Evolutionary conservation across 2,329 filamentous ascomycete genomes (phyloP).

Genomic region (Fusarium compactum): DNA sequence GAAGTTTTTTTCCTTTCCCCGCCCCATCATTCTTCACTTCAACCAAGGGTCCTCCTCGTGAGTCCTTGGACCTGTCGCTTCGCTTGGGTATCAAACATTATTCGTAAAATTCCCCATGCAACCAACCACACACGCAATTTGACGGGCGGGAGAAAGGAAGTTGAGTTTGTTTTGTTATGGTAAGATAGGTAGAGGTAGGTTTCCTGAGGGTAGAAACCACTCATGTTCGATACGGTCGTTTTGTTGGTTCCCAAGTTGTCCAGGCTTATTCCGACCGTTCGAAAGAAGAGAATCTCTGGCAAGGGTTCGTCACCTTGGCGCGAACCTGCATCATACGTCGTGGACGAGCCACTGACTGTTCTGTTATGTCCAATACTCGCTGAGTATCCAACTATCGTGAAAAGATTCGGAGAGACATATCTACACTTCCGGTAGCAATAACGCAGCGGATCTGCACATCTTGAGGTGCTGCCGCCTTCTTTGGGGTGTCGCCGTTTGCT

Average conservation of each 20-base stretch:
- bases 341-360: not conserved
- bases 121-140: slow-evolving; percentile 31
- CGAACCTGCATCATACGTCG: slow-evolving; percentile 7
- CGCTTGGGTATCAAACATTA: slow-evolving; percentile 44
- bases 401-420: slow-evolving; percentile 74
- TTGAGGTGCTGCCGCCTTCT: slow-evolving; percentile 37
- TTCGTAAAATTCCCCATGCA: slow-evolving; percentile 43
- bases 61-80: not conserved
- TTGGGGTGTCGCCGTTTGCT: slow-evolving; percentile 43
- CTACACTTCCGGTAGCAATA: slow-evolving; percentile 86
- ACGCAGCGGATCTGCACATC: slow-evolving; percentile 82
- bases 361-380: slow-evolving; percentile 30
- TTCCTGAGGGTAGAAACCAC: not conserved
- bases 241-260: not conserved
- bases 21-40: not conserved
- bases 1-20: not conserved
- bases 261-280: slow-evolving; percentile 9
- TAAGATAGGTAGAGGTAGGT: slow-evolving; percentile 18
- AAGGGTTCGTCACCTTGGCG: not conserved
- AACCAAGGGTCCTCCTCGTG: not conserved
- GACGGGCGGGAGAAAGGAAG: slow-evolving; percentile 30
- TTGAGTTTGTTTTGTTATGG: slow-evolving; percentile 37
- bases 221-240: slow-evolving; percentile 5
- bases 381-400: slow-evolving; percentile 56
- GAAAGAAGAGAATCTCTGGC: slow-evolving; percentile 26